Evolutionary conservation across 164 flowering plant genomes (phyloP), one percentile per base, ranked within the genome.

Genomic region (Piper longum): DNA sequence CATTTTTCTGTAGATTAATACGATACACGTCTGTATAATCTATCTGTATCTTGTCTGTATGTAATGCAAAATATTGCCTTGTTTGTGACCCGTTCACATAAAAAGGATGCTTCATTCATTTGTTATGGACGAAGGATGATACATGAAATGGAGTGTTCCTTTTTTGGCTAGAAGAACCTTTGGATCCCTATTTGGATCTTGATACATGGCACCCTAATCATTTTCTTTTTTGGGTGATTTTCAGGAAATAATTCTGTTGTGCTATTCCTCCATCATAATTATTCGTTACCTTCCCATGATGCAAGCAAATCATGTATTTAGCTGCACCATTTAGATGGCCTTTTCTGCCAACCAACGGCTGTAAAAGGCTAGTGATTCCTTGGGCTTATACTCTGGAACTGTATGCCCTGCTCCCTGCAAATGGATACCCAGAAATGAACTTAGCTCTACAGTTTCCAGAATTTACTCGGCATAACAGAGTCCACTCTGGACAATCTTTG

Each of bases 341-440:
- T 54, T 26, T 55, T 80, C 87, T 0, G 71, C 77, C 69, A 89
- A 69, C 89, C 87, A 87, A 40, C 87, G 81, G 60, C 76, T 72
- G 57, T 79, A 87, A 67, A 90, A 86, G 54, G 74, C 74, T 72
- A 90, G 66, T 12, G 97, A 75, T 70, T 90, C 95, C 13, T 26
- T 62, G 3, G 97, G 97, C 67, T 90, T 90, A 83, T 87, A 90
- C 58, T 90, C 87, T 3, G 97, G 92, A 5, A 87, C 92, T 1
- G 89, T 86, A 62, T 90, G 97, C 19, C 97, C 97, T 16, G 96
- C 70, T 39, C 96, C 95, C 95, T 89, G 79, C 75, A 73, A 48
- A 8, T 48, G 56, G 12, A 7, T 14, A 45, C 56, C 4, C 56
- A 16, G 7, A 26, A 26, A 26, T 26, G 36, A 48, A 8, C 12